Evolutionary conservation across 208 protist genomes (phyloP), one percentile per base, ranked within the genome.

Genomic region (Crithidia brevicula): DNA sequence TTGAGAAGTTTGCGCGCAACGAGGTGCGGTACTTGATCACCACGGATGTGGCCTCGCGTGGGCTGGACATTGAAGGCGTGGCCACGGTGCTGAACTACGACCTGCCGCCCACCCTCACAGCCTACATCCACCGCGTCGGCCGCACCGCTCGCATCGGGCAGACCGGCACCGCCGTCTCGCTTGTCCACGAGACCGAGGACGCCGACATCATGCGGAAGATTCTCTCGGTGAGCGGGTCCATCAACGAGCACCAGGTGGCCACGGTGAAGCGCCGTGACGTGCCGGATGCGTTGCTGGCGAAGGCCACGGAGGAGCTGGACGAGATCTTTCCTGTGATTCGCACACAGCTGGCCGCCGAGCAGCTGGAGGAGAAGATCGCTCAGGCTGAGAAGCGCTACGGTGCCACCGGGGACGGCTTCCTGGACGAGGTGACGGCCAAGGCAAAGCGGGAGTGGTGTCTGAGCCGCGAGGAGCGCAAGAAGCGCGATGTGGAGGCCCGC

Each of bases 71-170:
- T 53, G 85, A 96, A 16, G 82, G 77, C 4, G 97, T 99, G 2
- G 91, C 97, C 49, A 81, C 97, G 1, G 98, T 99, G 51, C 94
- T 99, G 62, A 99, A 99, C 83, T 99, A 95, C 72, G 98, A 99
- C 72, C 77, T 99, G 38, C 98, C 98, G 0, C 77, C 86, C 0
- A 96, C 98, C 52, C 90, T 98, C 4, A 99, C 99, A 45, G 97
- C 98, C 42, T 99, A 99, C 79, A 98, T 99, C 49, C 98, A 99
- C 74, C 90, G 98, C 45, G 98, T 99, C 3, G 98, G 98, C 42
- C 85, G 98, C 63, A 99, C 98, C 15, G 98, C 98, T 4, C 85
- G 98, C 65, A 98, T 98, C 27, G 98, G 98, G 3, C 76, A 87
- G 11, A 83, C 79, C 18, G 98, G 98, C 45, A 88, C 83, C 23